phyloP scores from a whole-genome alignment of 2,329 filamentous ascomycete genomes.

The Arthrobotrys sinensis region DNA sequence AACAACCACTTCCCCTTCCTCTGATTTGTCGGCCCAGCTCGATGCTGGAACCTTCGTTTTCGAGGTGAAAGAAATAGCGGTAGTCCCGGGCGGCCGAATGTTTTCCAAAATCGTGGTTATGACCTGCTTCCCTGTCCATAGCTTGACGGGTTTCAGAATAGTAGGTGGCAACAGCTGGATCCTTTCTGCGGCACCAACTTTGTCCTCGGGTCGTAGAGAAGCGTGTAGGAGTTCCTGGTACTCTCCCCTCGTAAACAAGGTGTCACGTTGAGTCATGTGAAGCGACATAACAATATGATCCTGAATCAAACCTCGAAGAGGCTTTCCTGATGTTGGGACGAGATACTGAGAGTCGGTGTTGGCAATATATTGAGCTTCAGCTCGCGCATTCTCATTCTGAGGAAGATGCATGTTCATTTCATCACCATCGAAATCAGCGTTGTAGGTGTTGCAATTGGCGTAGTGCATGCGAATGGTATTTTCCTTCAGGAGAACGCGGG shows the following conservation, averaged over 20 bases:
- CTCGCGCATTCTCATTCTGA: slow-evolving; percentile 93
- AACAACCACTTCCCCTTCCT: slow-evolving; percentile 86
- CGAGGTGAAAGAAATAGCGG: slow-evolving; percentile 69
- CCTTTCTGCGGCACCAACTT: slow-evolving; percentile 71
- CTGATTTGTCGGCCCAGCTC: slow-evolving; percentile 82
- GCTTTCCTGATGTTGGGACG: slow-evolving; percentile 92
- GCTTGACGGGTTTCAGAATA: slow-evolving; percentile 81
- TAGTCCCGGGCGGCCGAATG: slow-evolving; percentile 83
- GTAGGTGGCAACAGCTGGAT: slow-evolving; percentile 86
- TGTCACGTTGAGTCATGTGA: slow-evolving; percentile 89
- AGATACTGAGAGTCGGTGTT: slow-evolving; percentile 98
- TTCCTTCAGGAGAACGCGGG: slow-evolving; percentile 90
- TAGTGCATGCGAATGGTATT: slow-evolving; percentile 99
- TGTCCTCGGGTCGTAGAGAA: slow-evolving; percentile 83
- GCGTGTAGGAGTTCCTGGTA: slow-evolving; percentile 96
- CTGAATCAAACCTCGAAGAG: slow-evolving; percentile 94
- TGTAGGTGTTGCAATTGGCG: slow-evolving; percentile 99
- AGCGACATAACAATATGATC: slow-evolving; percentile 98
- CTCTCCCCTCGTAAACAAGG: slow-evolving; percentile 87
- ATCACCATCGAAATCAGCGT: slow-evolving; percentile 98
- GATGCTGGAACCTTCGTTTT: slow-evolving; percentile 84
- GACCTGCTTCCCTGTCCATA: slow-evolving; percentile 98
- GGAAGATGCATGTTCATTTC: slow-evolving; percentile 99
- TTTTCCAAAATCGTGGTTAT: slow-evolving; percentile 94
- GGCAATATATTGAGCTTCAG: slow-evolving; percentile 92